These are phyloP conservation scores for Coriolopsis trogii DNA, from an alignment of 1,284 basidiomycete genomes.

Conservation along the genomic window DNA sequence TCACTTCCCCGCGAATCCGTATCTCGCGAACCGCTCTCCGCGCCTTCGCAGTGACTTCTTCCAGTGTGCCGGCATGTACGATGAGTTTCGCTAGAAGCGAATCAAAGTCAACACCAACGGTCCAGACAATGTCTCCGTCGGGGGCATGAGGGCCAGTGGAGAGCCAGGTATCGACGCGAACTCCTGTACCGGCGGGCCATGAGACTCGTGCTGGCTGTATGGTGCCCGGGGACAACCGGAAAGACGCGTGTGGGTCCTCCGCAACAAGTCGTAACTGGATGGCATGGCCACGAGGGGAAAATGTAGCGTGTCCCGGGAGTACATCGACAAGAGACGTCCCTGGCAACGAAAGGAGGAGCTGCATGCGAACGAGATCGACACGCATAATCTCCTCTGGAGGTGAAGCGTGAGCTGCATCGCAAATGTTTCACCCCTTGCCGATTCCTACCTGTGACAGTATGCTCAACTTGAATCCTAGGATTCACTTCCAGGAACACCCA, in stretches of 20 bases:
- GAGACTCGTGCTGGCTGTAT: conserved; percentile 31
- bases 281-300: conserved; percentile 25
- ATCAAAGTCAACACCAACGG: conserved; percentile 42
- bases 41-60: conserved; percentile 38
- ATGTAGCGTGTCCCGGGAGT: conserved; percentile 17
- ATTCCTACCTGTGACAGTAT: conserved; percentile 46
- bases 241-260: conserved; percentile 39
- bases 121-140: conserved; percentile 25
- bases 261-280: conserved; percentile 44
- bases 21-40: conserved; percentile 37
- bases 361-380: conserved; percentile 40
- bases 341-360: conserved; percentile 38
- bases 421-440: too few relatives aligned
- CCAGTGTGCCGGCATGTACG: conserved; percentile 34
- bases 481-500: conserved; percentile 26
- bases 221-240: conserved; percentile 39
- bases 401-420: background rate
- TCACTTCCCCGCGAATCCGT: conserved; percentile 28
- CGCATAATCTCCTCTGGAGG: conserved; percentile 40
- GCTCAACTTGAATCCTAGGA: conserved; percentile 26
- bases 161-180: conserved; percentile 46
- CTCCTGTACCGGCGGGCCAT: conserved; percentile 42
- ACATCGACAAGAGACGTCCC: conserved; percentile 6
- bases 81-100: conserved; percentile 45
- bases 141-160: conserved; percentile 4